Conservation (phyloP, 768 basidiomycete genomes). For the Lactarius sp. region DNA sequence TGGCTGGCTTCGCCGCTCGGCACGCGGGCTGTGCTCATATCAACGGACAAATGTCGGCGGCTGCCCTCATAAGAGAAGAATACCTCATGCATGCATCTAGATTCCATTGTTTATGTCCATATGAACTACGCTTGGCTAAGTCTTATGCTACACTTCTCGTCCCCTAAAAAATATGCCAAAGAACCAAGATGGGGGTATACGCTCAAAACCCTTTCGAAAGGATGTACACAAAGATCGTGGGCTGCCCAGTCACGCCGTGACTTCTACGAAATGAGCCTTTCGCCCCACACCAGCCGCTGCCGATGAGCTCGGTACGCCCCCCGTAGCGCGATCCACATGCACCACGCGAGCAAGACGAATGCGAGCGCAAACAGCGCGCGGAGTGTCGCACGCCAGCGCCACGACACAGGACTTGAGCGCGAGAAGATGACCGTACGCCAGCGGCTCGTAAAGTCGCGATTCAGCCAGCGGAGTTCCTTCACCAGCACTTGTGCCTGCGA, state of each 20-base stretch:
- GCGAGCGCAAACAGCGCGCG: slow-evolving; percentile 36
- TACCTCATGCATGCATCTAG: not conserved
- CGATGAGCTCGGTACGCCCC: slow-evolving; percentile 74
- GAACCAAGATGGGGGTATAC: slow-evolving; percentile 3
- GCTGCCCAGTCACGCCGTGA: not conserved
- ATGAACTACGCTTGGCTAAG: not conserved
- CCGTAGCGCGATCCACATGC: slow-evolving; percentile 53
- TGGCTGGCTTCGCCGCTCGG: not conserved
- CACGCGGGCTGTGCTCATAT: not conserved
- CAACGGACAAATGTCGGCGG: not conserved
- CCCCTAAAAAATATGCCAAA: not conserved
- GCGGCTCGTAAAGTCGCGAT: slow-evolving; percentile 72
- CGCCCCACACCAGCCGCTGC: slow-evolving; percentile 77
- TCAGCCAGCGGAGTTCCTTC: slow-evolving; percentile 63
- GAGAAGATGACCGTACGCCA: slow-evolving; percentile 75
- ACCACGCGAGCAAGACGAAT: slow-evolving; percentile 56
- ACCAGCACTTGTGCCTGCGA: slow-evolving; percentile 64
- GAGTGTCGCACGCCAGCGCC: slow-evolving; percentile 63
- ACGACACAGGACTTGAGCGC: slow-evolving; percentile 64
- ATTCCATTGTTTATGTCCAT: not conserved
- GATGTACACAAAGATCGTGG: too few species aligned
- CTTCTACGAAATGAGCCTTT: slow-evolving; percentile 63
- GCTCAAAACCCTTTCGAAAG: not conserved
- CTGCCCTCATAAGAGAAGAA: not conserved
- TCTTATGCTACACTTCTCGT: slow-evolving; percentile 12